Evolutionary conservation across 1,284 basidiomycete genomes (phyloP), one percentile per base, ranked within the genome.

Genomic region (Meira nashicola): DNA sequence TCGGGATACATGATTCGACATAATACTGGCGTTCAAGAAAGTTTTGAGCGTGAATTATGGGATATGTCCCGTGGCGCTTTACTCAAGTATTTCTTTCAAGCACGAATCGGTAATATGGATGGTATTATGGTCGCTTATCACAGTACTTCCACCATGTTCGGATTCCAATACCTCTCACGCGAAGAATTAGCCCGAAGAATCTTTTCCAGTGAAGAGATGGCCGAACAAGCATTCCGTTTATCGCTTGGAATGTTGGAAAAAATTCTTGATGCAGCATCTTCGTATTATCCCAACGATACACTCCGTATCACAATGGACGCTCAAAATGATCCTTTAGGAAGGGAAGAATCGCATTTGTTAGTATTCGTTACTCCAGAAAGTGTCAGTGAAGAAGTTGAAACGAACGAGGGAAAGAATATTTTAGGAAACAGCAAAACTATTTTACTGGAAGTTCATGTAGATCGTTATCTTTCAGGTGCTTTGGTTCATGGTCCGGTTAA

Each of bases 61-160:
- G 94, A 98, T 72, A 84, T 98, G 60, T 87, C 93, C 60, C 86
- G 94, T 4, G 88, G 90, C 2, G 92, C 92, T 0, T 94, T 97
- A 81, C 83, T 98, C 59, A 97, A 97, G 81, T 98, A 94, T 80
- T 89, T 85, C 68, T 90, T 97, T 82, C 94, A 98, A 83, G 93
- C 85, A 0, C 86, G 94, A 5, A 97, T 98, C 64, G 94, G 94
- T 1, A 86, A 89, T 73, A 98, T 98, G 94, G 93, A 97, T 73
- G 94, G 94, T 14, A 88, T 95, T 25, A 86, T 98, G 70, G 86
- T 96, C 33, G 90, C 92, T 9, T 96, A 95, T 77, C 94, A 98
- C 79, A 96, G 94, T 66, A 95, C 91, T 0, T 84, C 84, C 8
- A 83, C 85, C 14, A 85, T 94, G 58, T 94, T 93, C 73, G 94